phyloP scores from a whole-genome alignment of 768 basidiomycete species.

The Saitozyma podzolica region DNA sequence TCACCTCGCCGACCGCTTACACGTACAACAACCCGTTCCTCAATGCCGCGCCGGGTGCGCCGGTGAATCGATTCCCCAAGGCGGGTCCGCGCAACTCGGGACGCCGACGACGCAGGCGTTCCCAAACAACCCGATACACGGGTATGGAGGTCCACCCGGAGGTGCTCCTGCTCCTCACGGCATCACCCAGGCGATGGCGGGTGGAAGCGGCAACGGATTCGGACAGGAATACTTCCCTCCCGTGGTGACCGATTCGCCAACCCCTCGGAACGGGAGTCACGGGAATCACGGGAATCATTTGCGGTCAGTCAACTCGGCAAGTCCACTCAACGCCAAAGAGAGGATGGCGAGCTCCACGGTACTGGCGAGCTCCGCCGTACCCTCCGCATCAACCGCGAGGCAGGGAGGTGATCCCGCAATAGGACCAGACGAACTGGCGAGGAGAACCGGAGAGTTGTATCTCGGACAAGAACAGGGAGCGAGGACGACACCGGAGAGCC shows the following conservation, averaged over 20 bases:
- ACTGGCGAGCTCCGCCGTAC: too few relatives aligned
- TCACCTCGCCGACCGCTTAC: constrained; percentile 37
- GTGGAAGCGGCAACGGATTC: background rate
- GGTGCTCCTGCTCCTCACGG: background rate
- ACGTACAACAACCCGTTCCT: constrained; percentile 62
- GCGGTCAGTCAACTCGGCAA: too few relatives aligned
- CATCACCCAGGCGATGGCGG: background rate
- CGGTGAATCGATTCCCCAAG: constrained; percentile 43
- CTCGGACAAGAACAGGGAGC: too few relatives aligned
- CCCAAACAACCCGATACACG: constrained; percentile 24
- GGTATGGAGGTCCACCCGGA: constrained; percentile 10
- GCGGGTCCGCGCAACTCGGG: constrained; percentile 34
- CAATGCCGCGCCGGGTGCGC: constrained; percentile 67
- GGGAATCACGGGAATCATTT: too few relatives aligned
- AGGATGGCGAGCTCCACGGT: too few relatives aligned
- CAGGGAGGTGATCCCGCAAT: too few relatives aligned
- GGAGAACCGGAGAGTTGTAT: too few relatives aligned
- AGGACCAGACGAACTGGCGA: too few relatives aligned
- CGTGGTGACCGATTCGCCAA: background rate
- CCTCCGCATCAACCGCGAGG: too few relatives aligned
- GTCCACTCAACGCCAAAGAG: too few relatives aligned
- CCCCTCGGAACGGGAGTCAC: too few relatives aligned
- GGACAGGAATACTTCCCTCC: constrained; percentile 15
- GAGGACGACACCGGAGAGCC: too few relatives aligned
- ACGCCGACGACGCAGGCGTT: constrained; percentile 44